phyloP scores from a whole-genome alignment of 2,329 filamentous ascomycete genomes.

The Colletotrichum aenigma region DNA sequence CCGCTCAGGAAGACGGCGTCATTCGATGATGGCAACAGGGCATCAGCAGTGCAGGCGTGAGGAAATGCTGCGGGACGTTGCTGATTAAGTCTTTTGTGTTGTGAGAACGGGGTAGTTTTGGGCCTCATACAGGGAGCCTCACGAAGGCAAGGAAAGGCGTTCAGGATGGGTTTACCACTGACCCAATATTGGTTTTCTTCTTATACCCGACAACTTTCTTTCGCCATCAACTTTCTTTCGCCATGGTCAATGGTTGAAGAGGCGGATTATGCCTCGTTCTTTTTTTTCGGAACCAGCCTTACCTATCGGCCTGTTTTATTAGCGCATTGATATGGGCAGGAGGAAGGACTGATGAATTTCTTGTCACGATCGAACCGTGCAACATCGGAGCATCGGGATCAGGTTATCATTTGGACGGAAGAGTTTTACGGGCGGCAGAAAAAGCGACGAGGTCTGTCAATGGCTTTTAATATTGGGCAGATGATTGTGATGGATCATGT shows the following conservation, averaged over 20 bases:
- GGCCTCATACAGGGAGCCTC: background rate
- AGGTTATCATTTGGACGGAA: background rate
- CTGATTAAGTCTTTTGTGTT: background rate
- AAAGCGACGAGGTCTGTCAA: constrained; percentile 7
- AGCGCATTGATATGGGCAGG: constrained; percentile 7
- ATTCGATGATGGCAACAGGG: constrained; percentile 14
- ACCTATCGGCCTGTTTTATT: constrained; percentile 16
- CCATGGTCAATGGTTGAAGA: constrained; percentile 20
- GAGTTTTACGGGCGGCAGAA: background rate
- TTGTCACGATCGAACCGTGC: background rate
- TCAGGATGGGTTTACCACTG: constrained; percentile 1
- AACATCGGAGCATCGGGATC: background rate
- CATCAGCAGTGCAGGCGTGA: constrained; percentile 26
- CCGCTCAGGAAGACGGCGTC: constrained; percentile 42
- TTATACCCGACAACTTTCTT: constrained; percentile 41
- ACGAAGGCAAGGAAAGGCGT: constrained; percentile 11
- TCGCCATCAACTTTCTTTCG: constrained; percentile 37
- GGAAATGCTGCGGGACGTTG: constrained; percentile 20
- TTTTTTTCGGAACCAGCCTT: background rate
- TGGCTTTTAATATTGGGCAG: constrained; percentile 14
- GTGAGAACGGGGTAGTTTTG: background rate
- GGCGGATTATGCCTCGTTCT: background rate
- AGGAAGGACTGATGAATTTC: background rate
- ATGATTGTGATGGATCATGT: constrained; percentile 17
- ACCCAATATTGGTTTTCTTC: constrained; percentile 21